phyloP scores from a whole-genome alignment of 345 rosid species.

The Jatropha curcas region DNA sequence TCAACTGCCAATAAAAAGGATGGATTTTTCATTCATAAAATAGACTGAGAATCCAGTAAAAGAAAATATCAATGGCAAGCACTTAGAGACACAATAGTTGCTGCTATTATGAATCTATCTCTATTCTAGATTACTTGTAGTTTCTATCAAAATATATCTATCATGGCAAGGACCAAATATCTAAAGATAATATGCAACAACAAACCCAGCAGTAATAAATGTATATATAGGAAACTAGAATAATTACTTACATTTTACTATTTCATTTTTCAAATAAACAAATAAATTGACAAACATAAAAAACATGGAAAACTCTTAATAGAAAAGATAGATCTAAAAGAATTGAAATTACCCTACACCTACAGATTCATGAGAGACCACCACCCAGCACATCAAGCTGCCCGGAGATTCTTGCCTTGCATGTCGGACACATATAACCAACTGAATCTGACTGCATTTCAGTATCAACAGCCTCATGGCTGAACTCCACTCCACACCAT shows the following conservation, averaged over 20 bases:
- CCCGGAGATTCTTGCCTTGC: constrained; percentile 62
- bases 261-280: neutral
- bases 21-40: neutral
- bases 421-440: constrained; percentile 68
- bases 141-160: neutral
- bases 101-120: neutral
- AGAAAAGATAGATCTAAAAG: neutral
- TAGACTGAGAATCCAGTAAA: neutral
- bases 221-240: too few relatives aligned
- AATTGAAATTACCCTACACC: neutral
- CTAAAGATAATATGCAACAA: neutral
- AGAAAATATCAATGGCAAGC: neutral
- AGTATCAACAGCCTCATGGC: constrained; percentile 47
- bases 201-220: too few relatives aligned
- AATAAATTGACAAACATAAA: neutral
- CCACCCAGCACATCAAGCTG: constrained; percentile 26
- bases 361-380: constrained; percentile 7
- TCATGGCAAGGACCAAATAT: neutral
- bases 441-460: constrained; percentile 61
- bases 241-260: neutral
- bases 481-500: constrained; percentile 72
- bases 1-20: too few relatives aligned
- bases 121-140: neutral
- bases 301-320: neutral
- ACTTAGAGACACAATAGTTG: too few relatives aligned